Evolutionary conservation across 148 eudicot species (phyloP).

Genomic region (Rhododendron henanense): DNA sequence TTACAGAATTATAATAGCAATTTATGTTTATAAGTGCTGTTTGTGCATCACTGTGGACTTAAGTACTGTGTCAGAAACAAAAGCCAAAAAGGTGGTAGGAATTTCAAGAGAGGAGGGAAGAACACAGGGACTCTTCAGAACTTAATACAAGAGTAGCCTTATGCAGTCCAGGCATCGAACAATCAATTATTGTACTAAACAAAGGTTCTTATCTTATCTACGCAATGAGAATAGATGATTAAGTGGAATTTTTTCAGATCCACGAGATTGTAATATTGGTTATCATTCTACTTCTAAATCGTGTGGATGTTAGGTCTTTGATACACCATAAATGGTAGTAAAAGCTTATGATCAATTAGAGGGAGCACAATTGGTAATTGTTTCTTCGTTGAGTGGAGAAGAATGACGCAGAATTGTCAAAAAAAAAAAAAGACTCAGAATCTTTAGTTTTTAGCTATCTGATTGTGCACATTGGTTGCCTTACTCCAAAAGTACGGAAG

Average conservation of each 20-base stretch:
- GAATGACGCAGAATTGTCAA: neutral
- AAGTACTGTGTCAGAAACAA: neutral
- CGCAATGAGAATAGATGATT: neutral
- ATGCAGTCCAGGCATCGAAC: neutral
- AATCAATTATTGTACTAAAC: neutral
- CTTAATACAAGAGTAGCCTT: neutral
- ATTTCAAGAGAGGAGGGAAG: constrained; percentile 1
- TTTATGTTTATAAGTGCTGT: neutral
- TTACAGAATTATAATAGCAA: neutral
- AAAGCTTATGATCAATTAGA: neutral
- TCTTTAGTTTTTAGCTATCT: neutral
- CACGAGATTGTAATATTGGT: neutral
- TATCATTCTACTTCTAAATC: neutral
- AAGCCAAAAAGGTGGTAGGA: neutral
- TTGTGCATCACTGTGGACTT: neutral
- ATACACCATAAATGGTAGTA: neutral
- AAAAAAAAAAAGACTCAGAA: neutral
- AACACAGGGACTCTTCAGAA: neutral
- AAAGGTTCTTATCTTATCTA: neutral
- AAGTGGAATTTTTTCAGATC: neutral
- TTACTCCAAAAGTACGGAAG: neutral
- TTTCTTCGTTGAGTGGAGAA: neutral
- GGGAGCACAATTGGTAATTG: neutral
- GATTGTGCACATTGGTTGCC: neutral
- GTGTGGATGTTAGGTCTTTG: neutral